phyloP scores from a whole-genome alignment of 2,329 filamentous ascomycete genomes.

The Orbilia brochopaga region DNA sequence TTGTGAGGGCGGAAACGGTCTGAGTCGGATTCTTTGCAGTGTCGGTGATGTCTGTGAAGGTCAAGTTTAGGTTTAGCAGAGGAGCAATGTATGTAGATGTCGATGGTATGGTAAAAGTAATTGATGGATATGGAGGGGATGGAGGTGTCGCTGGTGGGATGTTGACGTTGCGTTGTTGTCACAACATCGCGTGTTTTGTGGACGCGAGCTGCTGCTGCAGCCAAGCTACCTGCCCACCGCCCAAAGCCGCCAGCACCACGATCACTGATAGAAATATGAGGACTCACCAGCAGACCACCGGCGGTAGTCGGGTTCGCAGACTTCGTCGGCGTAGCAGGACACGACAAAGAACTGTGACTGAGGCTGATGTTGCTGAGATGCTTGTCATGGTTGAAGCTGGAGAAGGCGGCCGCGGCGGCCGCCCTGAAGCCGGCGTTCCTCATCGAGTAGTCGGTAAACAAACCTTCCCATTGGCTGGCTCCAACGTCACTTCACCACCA shows the following conservation, averaged over 20 bases:
- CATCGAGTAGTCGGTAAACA: constrained; percentile 27
- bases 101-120: too few relatives aligned
- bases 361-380: constrained; percentile 2
- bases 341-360: background rate
- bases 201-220: constrained; percentile 1
- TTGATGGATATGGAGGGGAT: constrained; percentile 3
- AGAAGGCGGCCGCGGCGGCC: constrained; percentile 31
- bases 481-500: constrained; percentile 1
- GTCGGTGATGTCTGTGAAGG: constrained; percentile 21
- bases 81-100: background rate
- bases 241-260: background rate
- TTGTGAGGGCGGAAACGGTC: constrained; percentile 20
- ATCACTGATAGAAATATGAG: background rate
- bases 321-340: background rate
- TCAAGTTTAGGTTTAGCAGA: constrained; percentile 1
- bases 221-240: too few relatives aligned
- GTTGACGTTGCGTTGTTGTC: constrained; percentile 8
- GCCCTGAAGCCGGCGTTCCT: constrained; percentile 36
- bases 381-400: constrained; percentile 19
- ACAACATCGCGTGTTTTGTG: constrained; percentile 8
- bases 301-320: background rate
- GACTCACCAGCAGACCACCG: background rate
- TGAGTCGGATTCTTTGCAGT: constrained; percentile 14
- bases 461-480: constrained; percentile 36
- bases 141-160: constrained; percentile 6